Evolutionary conservation across 2,329 filamentous ascomycete genomes (phyloP), one percentile per base, ranked within the genome.

Genomic region (Penicillium paneum): DNA sequence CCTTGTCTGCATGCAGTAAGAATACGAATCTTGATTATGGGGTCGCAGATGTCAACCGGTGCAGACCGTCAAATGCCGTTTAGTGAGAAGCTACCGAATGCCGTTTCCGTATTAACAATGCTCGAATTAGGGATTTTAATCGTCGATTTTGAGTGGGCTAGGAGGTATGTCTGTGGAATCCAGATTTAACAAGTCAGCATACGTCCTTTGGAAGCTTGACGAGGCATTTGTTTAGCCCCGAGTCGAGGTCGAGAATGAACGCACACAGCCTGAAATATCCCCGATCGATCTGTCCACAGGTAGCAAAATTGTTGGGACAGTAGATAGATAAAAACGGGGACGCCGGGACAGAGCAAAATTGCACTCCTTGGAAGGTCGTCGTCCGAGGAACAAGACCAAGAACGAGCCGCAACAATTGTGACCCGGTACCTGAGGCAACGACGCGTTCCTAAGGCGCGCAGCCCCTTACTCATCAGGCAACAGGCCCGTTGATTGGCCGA

Each of bases 381-480:
- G 70, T 71, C 69, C 60, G 61, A 71, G 67, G 62, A 73, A 71
- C 68, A 64, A 58, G 63, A 64, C 56, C 55, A 59, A 59, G 61
- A 57, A 56, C 50, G 59, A 65, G 62, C 51, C 57, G 56, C 60
- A 50, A 63, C 52, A 66, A 55, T 56, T 32, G 50, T 29, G 31
- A 53, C 36, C 31, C 21, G 39, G 46, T 29, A 63, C 63, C 66
- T 64, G 55, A 71, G 69, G 68, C 69, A 69, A 44, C 58, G 50
- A 63, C 43, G 19, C 21, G 59, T 66, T 63, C 66, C 66, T 69
- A 54, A 64, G 57, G 67, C 62, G 34, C 32, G 13, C 6, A 7
- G 3, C 2, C 31, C n/a, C 40, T 61, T 54, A 62, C 51, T 61
- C 54, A 61, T 56, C 54, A 36, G 4, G 29, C 7, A 17, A 3